Conservation (phyloP, 2,329 filamentous ascomycete species). For the Cryphonectria carpinicola region DNA sequence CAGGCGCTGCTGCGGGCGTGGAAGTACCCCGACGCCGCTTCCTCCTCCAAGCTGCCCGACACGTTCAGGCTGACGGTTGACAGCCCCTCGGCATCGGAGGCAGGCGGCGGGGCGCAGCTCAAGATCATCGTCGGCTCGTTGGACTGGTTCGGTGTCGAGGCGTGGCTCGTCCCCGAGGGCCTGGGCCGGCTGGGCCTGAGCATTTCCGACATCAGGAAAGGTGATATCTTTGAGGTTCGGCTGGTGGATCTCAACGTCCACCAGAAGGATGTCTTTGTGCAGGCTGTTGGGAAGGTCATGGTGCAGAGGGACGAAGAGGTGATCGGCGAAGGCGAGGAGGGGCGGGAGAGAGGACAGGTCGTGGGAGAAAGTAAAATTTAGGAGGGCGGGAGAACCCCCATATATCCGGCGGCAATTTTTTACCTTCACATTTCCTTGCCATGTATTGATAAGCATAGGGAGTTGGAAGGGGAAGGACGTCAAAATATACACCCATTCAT, state of each 20-base stretch:
- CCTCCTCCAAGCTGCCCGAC: constrained; percentile 42
- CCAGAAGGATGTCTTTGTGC: constrained; percentile 49
- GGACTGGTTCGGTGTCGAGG: constrained; percentile 54
- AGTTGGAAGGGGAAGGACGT: neutral
- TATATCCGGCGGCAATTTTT: neutral
- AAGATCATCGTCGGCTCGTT: constrained; percentile 35
- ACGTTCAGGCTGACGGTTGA: constrained; percentile 54
- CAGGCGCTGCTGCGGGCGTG: constrained; percentile 65
- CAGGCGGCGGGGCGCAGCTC: constrained; percentile 40
- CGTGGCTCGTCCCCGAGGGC: constrained; percentile 44
- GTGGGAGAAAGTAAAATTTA: no score
- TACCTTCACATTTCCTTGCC: neutral
- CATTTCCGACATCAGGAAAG: constrained; percentile 46
- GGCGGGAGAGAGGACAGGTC: neutral
- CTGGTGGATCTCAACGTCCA: constrained; percentile 59
- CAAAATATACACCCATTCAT: no score
- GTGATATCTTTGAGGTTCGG: constrained; percentile 61
- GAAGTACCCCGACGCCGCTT: constrained; percentile 46
- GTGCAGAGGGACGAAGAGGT: constrained; percentile 9
- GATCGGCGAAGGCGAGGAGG: neutral
- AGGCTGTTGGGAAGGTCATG: constrained; percentile 43
- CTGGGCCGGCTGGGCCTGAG: constrained; percentile 44
- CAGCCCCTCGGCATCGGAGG: constrained; percentile 36
- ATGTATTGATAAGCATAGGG: neutral
- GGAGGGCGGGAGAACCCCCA: no score